These are phyloP conservation scores for Eimeria mitis DNA, from an alignment of 169 alveolate species.

Conservation along the genomic window DNA sequence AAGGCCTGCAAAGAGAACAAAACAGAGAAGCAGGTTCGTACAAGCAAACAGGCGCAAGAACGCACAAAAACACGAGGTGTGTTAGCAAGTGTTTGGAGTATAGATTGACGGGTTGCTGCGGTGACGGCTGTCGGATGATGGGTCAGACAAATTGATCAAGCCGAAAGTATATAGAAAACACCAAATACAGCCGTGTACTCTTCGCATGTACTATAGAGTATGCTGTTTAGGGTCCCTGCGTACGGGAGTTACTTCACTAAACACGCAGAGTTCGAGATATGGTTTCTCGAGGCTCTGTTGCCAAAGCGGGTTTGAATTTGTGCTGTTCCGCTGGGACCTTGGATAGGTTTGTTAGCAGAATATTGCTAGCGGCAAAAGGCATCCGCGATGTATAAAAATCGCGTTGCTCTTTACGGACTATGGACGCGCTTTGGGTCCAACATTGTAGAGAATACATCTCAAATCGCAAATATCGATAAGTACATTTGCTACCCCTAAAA, in stretches of 20 bases:
- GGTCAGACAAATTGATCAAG: background rate
- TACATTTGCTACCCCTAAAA: background rate
- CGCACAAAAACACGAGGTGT: background rate
- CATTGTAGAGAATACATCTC: background rate
- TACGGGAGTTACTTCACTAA: background rate
- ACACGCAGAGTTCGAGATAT: background rate
- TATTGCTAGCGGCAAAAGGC: background rate
- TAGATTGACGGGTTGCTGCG: background rate
- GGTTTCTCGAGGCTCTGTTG: background rate
- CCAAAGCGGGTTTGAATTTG: background rate
- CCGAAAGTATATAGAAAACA: background rate
- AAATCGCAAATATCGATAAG: background rate
- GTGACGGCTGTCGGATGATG: background rate
- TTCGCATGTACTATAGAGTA: background rate
- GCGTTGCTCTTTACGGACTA: background rate
- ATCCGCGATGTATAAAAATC: background rate
- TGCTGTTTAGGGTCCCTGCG: background rate
- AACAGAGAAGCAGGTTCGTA: background rate
- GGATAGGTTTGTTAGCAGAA: background rate
- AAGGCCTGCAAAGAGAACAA: background rate
- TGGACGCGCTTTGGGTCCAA: background rate
- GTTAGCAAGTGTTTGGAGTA: background rate
- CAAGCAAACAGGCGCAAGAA: background rate
- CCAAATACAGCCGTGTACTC: background rate
- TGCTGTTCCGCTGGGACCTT: background rate